These are phyloP conservation scores for Stellera chamaejasme DNA, from an alignment of 345 rosid species.

Conservation along the genomic window DNA sequence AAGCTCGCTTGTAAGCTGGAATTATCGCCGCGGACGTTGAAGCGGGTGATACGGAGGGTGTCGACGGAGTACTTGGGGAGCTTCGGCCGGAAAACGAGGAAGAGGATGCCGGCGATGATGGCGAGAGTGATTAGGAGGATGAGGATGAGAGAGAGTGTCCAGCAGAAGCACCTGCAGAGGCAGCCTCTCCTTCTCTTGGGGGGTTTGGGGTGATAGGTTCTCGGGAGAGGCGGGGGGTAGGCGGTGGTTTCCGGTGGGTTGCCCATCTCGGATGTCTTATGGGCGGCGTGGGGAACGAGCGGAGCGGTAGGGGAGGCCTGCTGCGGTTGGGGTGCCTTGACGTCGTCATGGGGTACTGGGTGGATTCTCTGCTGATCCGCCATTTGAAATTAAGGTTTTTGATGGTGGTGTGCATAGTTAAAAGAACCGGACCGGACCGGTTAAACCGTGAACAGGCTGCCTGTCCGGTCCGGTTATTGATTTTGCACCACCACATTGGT, in stretches of 20 bases:
- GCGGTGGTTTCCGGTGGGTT: conserved; percentile 6
- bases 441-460: too few relatives aligned
- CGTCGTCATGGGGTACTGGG: conserved; percentile 27
- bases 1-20: conserved; percentile 50
- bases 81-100: conserved; percentile 70
- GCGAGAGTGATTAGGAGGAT: conserved; percentile 42
- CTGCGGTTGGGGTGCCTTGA: conserved; percentile 25
- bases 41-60: conserved; percentile 41
- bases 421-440: too few relatives aligned
- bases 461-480: too few relatives aligned
- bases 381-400: conserved; percentile 16
- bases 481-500: too few relatives aligned
- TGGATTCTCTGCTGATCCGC: conserved; percentile 60
- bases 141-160: conserved; percentile 45
- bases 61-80: conserved; percentile 62
- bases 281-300: conserved; percentile 33
- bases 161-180: conserved; percentile 56
- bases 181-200: conserved; percentile 46
- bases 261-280: conserved; percentile 54
- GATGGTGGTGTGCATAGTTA: too few relatives aligned
- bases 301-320: conserved; percentile 37
- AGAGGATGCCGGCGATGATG: conserved; percentile 40
- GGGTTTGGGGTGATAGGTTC: conserved; percentile 26
- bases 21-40: conserved; percentile 24
- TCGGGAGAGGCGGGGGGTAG: too few relatives aligned